Evolutionary conservation across 192 early-diverging fungal species (phyloP), one percentile per base, ranked within the genome.

Genomic region (Coemansia sp.): DNA sequence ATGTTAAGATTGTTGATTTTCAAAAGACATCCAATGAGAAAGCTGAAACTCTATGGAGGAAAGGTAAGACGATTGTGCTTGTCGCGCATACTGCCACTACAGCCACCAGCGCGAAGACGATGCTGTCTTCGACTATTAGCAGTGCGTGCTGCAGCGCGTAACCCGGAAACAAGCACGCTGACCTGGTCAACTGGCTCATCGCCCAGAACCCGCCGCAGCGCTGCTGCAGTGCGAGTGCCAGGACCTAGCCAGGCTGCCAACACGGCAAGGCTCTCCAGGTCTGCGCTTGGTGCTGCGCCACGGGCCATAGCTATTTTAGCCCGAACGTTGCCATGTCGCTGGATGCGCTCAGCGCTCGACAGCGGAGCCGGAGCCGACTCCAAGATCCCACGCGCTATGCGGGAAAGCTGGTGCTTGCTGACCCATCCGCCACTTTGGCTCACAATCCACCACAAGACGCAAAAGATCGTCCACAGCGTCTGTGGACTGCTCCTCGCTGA

Each of bases 331-430:
- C 34, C 34, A 38, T 38, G 34, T 9, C 34, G 34, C 34, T 38
- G 34, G 8, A 38, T 38, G 34, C 34, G 34, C 34, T 38, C 34
- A 38, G 34, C 34, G 34, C 34, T 38, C 34, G 30, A 25, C 54
- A 9, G 57, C 16, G 23, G 44, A 34, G n/a, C 48, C 26, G 18
- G 61, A 12, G 28, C 23, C 8, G 25, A 68, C 31, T 70, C 77
- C 77, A 68, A 80, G 69, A 80, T 71, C 72, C 77, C 77, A 80
- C 71, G 68, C 58, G 77, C 77, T 41, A 80, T 74, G 71, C 68
- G 77, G 41, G 72, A 71, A 44, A 71, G 50, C 68, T 74, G 72
- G 62, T 73, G 72, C 58, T 69, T 67, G 68, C 71, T 80, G 77
- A 80, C 61, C 77, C 65, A 71, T 19, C 77, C 71, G 56, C 77